phyloP scores from a whole-genome alignment of 2,329 filamentous ascomycete species.

The Ophiostoma novo-ulmi region DNA sequence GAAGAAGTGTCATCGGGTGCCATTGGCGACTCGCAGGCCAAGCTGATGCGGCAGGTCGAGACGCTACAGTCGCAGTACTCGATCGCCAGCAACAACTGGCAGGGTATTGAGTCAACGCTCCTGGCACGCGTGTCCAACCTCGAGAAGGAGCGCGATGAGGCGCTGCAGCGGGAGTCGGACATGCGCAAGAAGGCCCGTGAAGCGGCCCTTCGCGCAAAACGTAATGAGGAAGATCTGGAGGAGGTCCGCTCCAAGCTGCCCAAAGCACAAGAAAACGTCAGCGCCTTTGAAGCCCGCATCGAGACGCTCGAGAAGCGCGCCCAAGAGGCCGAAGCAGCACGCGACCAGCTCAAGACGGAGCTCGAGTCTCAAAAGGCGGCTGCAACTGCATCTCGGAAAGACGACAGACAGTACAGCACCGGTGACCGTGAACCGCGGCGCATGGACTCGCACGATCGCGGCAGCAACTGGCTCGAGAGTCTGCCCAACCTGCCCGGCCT shows the following conservation, averaged over 20 bases:
- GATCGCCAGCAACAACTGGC: conserved; percentile 94
- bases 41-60: conserved; percentile 88
- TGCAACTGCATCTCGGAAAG: neutral
- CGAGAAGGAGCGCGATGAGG: conserved; percentile 88
- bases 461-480: conserved; percentile 51
- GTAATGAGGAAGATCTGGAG: conserved; percentile 78
- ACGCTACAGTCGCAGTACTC: conserved; percentile 93
- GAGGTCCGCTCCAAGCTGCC: conserved; percentile 58
- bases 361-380: conserved; percentile 44
- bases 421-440: conserved; percentile 19
- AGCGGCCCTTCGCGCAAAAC: conserved; percentile 59
- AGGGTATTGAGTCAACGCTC: conserved; percentile 85
- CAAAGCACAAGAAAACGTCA: conserved; percentile 59
- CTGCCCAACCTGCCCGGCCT: conserved; percentile 38
- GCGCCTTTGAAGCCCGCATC: conserved; percentile 54
- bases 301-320: conserved; percentile 60
- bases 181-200: conserved; percentile 86
- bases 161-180: conserved; percentile 74
- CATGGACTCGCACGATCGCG: conserved; percentile 37
- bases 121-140: conserved; percentile 69
- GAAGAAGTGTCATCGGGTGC: conserved; percentile 85
- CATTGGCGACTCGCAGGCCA: conserved; percentile 77
- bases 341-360: conserved; percentile 51
- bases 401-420: conserved; percentile 20
- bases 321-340: conserved; percentile 59